Base-by-base conservation (phyloP, 768 basidiomycete species). In the Pulveroboletus sp. region DNA sequence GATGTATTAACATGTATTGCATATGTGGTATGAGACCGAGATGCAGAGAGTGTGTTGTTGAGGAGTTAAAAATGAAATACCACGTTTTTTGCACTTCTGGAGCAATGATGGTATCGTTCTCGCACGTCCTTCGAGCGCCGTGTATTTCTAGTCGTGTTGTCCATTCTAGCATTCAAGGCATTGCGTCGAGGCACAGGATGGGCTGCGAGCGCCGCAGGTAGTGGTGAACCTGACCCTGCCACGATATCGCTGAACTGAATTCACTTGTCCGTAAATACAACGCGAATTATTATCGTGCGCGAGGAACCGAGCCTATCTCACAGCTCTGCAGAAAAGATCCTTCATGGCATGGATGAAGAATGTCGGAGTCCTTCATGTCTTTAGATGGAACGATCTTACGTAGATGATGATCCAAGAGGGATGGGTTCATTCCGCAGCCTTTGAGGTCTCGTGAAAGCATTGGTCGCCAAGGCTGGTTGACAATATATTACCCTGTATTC, bases 191-290 rank as follows among this genome's bases (percentile, higher is more conserved):
- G n/a, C n/a, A n/a, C n/a, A n/a, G n/a, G n/a, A n/a, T n/a, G n/a
- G n/a, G n/a, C n/a, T n/a, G n/a, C n/a, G n/a, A n/a, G n/a, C n/a
- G n/a, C n/a, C n/a, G n/a, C n/a, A n/a, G n/a, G n/a, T n/a, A n/a
- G n/a, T n/a, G n/a, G n/a, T n/a, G n/a, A n/a, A n/a, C n/a, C n/a
- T n/a, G n/a, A n/a, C n/a, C n/a, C n/a, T n/a, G n/a, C n/a, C n/a
- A n/a, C n/a, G n/a, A n/a, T n/a, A 60, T 93, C 31, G 75, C 73
- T 26, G 84, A 92, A 56, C 68, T 92, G 34, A 92, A 93, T 65
- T 73, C 80, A 4, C 73, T 86, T 6, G 83, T 92, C 23, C 76
- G 89, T 42, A 82, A 84, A 68, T 87, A 89, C 69, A 93, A 93
- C 61, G 83, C 78, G 7, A 63, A 89, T 2, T 87, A 86, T 59